These are phyloP conservation scores for Leptosphaerulina australis DNA, from an alignment of 2,329 filamentous ascomycete species.

Conservation along the genomic window DNA sequence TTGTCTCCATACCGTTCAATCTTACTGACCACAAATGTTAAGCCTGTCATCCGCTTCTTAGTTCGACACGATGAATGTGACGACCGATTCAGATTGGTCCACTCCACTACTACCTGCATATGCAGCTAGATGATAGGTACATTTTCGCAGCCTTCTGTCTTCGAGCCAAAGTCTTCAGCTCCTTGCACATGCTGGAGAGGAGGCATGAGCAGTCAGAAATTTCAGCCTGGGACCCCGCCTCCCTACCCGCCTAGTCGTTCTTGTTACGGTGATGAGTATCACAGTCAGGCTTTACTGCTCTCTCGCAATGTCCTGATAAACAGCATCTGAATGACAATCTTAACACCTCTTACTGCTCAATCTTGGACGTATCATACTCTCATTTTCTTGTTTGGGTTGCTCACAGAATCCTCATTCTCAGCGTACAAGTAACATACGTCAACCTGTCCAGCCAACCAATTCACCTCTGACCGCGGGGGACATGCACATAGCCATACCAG, in stretches of 20 bases:
- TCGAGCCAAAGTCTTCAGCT: slow-evolving; percentile 29
- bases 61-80: slow-evolving; percentile 28
- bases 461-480: slow-evolving; percentile 30
- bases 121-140: slow-evolving; percentile 46
- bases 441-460: slow-evolving; percentile 27
- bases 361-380: neutral
- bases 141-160: slow-evolving; percentile 39
- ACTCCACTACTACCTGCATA: slow-evolving; percentile 45
- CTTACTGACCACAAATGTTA: slow-evolving; percentile 14
- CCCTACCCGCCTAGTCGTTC: slow-evolving; percentile 11
- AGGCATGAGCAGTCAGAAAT: slow-evolving; percentile 20
- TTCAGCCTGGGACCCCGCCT: slow-evolving; percentile 33
- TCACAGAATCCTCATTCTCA: slow-evolving; percentile 11
- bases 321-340: neutral
- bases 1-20: neutral
- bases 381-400: neutral
- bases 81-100: slow-evolving; percentile 26
- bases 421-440: slow-evolving; percentile 24
- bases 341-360: neutral
- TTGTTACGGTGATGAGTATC: slow-evolving; percentile 1
- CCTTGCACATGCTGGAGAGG: slow-evolving; percentile 28
- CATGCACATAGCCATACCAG: slow-evolving; percentile 34
- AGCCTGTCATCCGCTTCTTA: slow-evolving; percentile 23
- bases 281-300: neutral
- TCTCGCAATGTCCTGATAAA: neutral